Percentiles rank a stretch among this genome's conserved stretches.
phyloP scores from a whole-genome alignment of 2,329 filamentous ascomycete species.

The Pseudogymnoascus sp. region DNA sequence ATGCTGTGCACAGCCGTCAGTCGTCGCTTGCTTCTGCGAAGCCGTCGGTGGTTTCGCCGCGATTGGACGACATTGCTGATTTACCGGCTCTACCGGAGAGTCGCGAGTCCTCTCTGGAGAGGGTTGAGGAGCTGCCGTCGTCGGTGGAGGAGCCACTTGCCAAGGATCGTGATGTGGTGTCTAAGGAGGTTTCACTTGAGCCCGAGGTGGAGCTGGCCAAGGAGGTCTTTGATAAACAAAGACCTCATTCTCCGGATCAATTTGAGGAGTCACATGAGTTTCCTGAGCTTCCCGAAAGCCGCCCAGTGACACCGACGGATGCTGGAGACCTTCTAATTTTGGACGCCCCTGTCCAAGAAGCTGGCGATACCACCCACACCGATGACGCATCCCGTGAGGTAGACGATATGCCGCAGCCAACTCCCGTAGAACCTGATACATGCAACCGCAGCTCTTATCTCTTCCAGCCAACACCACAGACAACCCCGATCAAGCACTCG shows the following conservation, averaged over 20 bases:
- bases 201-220: background rate
- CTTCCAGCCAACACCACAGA: slow-evolving; percentile 31
- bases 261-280: background rate
- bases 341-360: background rate
- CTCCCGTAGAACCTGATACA: slow-evolving; percentile 33
- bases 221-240: background rate
- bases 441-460: slow-evolving; percentile 38
- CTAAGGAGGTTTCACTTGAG: background rate
- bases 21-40: background rate
- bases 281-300: slow-evolving; percentile 7
- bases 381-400: background rate
- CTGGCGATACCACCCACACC: background rate
- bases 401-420: slow-evolving; percentile 28
- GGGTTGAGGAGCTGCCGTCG: slow-evolving; percentile 16
- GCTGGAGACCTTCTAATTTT: background rate
- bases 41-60: background rate
- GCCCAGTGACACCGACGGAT: background rate
- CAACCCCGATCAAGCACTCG: slow-evolving; percentile 8
- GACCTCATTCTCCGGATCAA: background rate
- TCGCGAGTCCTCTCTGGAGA: slow-evolving; percentile 22
- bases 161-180: background rate
- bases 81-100: slow-evolving; percentile 42
- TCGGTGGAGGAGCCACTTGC: background rate
- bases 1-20: background rate
- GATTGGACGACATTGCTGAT: background rate